phyloP scores from a whole-genome alignment of 2,329 filamentous ascomycete genomes.

The Phialemoniopsis sp. region DNA sequence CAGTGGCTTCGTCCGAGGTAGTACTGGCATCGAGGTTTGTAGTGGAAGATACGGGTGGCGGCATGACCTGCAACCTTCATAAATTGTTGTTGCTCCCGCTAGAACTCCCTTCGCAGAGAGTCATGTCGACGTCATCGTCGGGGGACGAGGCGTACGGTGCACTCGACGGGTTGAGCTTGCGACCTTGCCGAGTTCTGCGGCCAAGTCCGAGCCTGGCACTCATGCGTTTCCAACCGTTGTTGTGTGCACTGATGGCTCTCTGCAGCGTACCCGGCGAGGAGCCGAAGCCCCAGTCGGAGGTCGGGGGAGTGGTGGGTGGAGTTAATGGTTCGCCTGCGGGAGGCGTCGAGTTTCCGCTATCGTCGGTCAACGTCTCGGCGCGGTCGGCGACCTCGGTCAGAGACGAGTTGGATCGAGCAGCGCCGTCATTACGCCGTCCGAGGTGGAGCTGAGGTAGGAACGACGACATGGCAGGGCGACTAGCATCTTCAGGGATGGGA shows the following conservation, averaged over 20 bases:
- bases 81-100: slow-evolving; percentile 32
- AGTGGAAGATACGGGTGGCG: slow-evolving; percentile 36
- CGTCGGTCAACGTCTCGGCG: slow-evolving; percentile 57
- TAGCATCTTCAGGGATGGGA: slow-evolving; percentile 24
- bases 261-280: slow-evolving; percentile 50
- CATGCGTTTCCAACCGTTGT: slow-evolving; percentile 61
- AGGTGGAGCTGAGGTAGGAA: slow-evolving; percentile 37
- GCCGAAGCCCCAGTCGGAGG: slow-evolving; percentile 49
- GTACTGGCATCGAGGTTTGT: slow-evolving; percentile 13
- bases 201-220: slow-evolving; percentile 56
- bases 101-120: slow-evolving; percentile 22
- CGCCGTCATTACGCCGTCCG: slow-evolving; percentile 26
- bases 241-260: slow-evolving; percentile 49
- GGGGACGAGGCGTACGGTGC: slow-evolving; percentile 20
- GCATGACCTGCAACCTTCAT: slow-evolving; percentile 57
- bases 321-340: slow-evolving; percentile 62
- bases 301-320: slow-evolving; percentile 69
- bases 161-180: slow-evolving; percentile 35
- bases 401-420: slow-evolving; percentile 36
- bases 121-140: slow-evolving; percentile 28
- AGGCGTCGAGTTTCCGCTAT: slow-evolving; percentile 58
- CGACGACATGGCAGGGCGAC: slow-evolving; percentile 37
- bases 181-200: slow-evolving; percentile 44
- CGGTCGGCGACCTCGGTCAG: slow-evolving; percentile 43
- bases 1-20: slow-evolving; percentile 11